These are phyloP conservation scores for Zea luxurians DNA, from an alignment of 176 grass and related monocot species.

Conservation along the genomic window DNA sequence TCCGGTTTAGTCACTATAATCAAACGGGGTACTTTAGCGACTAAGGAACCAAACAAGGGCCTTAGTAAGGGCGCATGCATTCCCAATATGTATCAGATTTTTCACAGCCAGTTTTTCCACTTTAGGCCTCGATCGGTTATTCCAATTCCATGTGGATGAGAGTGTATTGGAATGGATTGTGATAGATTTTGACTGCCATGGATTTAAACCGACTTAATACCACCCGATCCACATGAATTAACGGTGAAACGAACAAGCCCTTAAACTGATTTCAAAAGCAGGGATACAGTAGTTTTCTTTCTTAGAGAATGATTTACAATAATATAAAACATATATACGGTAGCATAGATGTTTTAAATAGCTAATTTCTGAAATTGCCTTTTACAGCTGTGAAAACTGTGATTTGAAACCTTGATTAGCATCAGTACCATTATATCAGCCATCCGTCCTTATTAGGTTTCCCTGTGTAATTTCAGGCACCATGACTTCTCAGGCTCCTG, in stretches of 20 bases:
- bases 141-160: too few relatives aligned
- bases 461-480: conserved; percentile 40
- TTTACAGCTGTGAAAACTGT: neutral
- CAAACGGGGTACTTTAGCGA: too few relatives aligned
- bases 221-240: too few relatives aligned
- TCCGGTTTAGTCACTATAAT: too few relatives aligned
- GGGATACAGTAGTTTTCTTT: neutral
- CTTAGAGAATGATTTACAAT: neutral
- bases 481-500: conserved; percentile 16
- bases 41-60: too few relatives aligned
- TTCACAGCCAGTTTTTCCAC: too few relatives aligned
- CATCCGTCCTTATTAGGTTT: neutral
- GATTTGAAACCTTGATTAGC: neutral
- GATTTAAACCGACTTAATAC: too few relatives aligned
- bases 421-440: neutral
- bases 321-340: neutral
- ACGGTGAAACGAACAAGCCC: too few relatives aligned
- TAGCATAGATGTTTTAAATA: neutral
- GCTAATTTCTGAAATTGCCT: neutral
- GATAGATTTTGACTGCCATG: too few relatives aligned
- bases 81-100: conserved; percentile 18
- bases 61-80: neutral
- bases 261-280: conserved; percentile 10
- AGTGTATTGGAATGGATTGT: too few relatives aligned
- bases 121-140: too few relatives aligned